phyloP scores from a whole-genome alignment of 768 basidiomycete genomes.

The Tricholoma flavovirens region DNA sequence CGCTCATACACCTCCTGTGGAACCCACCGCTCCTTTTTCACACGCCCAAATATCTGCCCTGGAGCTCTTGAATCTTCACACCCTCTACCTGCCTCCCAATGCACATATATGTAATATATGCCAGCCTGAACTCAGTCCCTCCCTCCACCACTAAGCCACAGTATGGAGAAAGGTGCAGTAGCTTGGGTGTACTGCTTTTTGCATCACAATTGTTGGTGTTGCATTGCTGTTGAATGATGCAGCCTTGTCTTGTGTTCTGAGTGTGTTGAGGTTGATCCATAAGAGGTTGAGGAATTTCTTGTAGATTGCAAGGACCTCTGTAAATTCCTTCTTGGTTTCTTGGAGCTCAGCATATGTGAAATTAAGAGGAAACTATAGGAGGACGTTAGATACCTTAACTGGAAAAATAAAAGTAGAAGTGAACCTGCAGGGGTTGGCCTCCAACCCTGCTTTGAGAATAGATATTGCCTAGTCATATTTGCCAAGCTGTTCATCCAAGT shows the following conservation, averaged over 20 bases:
- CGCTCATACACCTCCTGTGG: conserved; percentile 93
- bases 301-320: conserved; percentile 68
- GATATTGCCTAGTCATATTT: conserved; percentile 76
- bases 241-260: conserved; percentile 39
- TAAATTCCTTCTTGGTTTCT: too few species aligned
- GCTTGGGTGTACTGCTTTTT: neutral
- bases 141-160: neutral
- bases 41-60: too few species aligned
- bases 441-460: conserved; percentile 82
- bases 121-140: conserved; percentile 64
- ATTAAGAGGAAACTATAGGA: conserved; percentile 74
- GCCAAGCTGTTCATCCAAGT: conserved; percentile 61
- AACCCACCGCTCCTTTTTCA: conserved; percentile 67
- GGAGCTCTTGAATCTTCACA: conserved; percentile 52
- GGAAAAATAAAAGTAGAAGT: neutral
- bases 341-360: conserved; percentile 88
- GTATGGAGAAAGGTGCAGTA: neutral
- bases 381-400: neutral
- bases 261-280: conserved; percentile 52
- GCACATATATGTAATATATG: conserved; percentile 89
- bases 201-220: conserved; percentile 1
- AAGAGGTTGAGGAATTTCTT: conserved; percentile 68
- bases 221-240: conserved; percentile 5
- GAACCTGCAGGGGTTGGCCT: too few species aligned
- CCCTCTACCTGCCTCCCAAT: conserved; percentile 87